Base-by-base conservation (phyloP, 768 basidiomycete genomes). In the Lanmaoa pseudosensibilis region DNA sequence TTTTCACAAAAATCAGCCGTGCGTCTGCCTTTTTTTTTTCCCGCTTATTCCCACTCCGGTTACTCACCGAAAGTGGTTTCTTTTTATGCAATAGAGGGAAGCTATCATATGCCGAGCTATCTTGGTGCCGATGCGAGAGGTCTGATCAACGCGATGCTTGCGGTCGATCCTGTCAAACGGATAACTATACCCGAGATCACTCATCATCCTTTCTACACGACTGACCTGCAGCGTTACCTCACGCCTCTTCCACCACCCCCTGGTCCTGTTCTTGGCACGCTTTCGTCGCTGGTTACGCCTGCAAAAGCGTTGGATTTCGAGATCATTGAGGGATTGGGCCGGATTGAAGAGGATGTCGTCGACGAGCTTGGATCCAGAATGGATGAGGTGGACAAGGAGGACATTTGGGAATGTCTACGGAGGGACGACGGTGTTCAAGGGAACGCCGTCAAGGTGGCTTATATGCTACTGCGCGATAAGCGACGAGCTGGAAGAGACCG, bases 1-100 rank as follows among this genome's bases (percentile, higher is more conserved):
- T 99, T 12, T 98, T 98, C 76, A 87, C 89, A 54, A 98, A 98
- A 76, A 98, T 99, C 65, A 90, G 88, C 58, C 87, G 92, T 88
- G 65, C 67, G 86, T 77, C 5, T 44, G 1, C 27, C n/a, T n/a
- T n/a, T 10, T 39, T 40, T 37, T 46, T 27, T 15, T n/a, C 18
- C 13, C 27, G 37, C 30, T 32, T 37, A 9, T 4, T 25, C 7
- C 25, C 27, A 8, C 30, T 36, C n/a, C 21, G 27, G 13, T 27
- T 18, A 12, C 46, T 61, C 30, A 52, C 32, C 16, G 6, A 25
- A 27, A 13, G 15, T 9, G 13, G 46, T 21, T 38, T 37, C 37
- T 44, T 46, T 52, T 4, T n/a, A 27, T 43, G n/a, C n/a, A n/a
- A 2, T 69, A 94, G 92, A 92, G 77, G 95, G 95, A 21, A 83